A percentile compares a stretch with the other conserved stretches of the same genome.
phyloP scores from a whole-genome alignment of 257 asterid genomes.

The Solanum chmielewskii region DNA sequence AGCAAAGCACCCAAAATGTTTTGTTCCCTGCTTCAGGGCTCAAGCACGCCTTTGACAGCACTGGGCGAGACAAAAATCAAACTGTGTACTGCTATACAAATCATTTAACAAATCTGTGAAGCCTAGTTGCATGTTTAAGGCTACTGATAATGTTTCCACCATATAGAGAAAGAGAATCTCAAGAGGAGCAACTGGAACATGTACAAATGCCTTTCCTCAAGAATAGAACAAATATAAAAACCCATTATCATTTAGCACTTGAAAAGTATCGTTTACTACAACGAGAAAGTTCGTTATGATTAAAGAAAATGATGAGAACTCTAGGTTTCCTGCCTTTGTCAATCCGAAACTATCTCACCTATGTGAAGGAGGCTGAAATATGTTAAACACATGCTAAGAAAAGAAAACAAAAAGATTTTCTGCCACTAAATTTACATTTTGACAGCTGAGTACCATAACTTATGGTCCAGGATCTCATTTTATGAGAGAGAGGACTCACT shows the following conservation, averaged over 20 bases:
- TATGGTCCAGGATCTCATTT: neutral
- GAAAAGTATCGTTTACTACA: neutral
- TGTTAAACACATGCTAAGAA: neutral
- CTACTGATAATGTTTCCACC: neutral
- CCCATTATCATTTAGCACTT: neutral
- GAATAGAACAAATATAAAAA: neutral
- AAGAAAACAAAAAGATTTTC: neutral
- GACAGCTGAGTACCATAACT: neutral
- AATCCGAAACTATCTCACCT: neutral
- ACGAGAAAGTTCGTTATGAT: neutral
- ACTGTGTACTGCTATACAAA: neutral
- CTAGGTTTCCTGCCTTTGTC: neutral
- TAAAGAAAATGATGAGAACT: neutral
- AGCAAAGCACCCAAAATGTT: neutral
- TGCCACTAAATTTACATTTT: neutral
- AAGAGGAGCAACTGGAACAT: neutral
- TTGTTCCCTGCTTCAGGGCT: neutral
- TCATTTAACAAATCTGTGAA: neutral
- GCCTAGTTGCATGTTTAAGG: neutral
- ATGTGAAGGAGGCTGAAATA: neutral
- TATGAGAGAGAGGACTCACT: slow-evolving; percentile 2
- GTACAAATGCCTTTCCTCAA: neutral
- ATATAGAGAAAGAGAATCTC: neutral
- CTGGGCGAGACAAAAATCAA: neutral
- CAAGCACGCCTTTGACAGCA: neutral